A percentile compares a stretch with the other conserved stretches of the same genome.
phyloP scores from a whole-genome alignment of 106 monocot species.

The Iris macrosiphon region DNA sequence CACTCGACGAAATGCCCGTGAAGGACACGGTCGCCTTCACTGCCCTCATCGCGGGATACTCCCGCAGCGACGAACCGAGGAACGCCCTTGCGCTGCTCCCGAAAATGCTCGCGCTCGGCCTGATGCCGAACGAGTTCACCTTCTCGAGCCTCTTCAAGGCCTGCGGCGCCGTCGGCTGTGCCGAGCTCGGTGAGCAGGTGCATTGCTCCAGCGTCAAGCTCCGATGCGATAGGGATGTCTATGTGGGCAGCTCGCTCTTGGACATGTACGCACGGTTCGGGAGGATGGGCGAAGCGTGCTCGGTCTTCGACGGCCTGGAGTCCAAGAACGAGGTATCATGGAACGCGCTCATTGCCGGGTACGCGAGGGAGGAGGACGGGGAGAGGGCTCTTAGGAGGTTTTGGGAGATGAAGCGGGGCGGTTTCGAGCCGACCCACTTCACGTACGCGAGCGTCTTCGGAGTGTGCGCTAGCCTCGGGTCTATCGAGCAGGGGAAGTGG shows the following conservation, averaged over 20 bases:
- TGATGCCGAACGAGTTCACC: slow-evolving; percentile 13
- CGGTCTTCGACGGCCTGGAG: slow-evolving; percentile 7
- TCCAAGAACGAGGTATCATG: slow-evolving; percentile 22
- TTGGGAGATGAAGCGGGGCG: slow-evolving; percentile 13
- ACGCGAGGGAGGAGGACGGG: slow-evolving; percentile 11
- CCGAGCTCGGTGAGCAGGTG: slow-evolving; percentile 9
- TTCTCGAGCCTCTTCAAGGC: slow-evolving; percentile 21
- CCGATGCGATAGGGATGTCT: slow-evolving; percentile 9
- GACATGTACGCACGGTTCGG: slow-evolving; percentile 23
- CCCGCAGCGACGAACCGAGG: slow-evolving; percentile 3
- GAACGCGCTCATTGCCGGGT: slow-evolving; percentile 23
- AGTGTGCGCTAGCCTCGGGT: slow-evolving; percentile 13
- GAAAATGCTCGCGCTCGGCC: slow-evolving; percentile 1
- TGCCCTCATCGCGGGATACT: slow-evolving; percentile 13
- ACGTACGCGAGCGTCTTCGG: slow-evolving; percentile 19
- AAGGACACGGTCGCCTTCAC: slow-evolving; percentile 14
- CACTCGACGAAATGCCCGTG: slow-evolving; percentile 17
- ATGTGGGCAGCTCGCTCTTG: slow-evolving; percentile 20
- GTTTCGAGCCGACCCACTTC: slow-evolving; percentile 14
- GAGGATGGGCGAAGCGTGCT: slow-evolving; percentile 18
- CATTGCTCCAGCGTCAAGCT: slow-evolving; percentile 12
- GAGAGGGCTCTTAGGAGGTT: slow-evolving; percentile 10
- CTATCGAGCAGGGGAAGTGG: slow-evolving; percentile 19
- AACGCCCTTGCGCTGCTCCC: slow-evolving; percentile 16
- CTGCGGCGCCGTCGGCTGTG: not conserved